phyloP scores from a whole-genome alignment of 1,284 basidiomycete genomes.

The Pyrrhoderma lamaoense region DNA sequence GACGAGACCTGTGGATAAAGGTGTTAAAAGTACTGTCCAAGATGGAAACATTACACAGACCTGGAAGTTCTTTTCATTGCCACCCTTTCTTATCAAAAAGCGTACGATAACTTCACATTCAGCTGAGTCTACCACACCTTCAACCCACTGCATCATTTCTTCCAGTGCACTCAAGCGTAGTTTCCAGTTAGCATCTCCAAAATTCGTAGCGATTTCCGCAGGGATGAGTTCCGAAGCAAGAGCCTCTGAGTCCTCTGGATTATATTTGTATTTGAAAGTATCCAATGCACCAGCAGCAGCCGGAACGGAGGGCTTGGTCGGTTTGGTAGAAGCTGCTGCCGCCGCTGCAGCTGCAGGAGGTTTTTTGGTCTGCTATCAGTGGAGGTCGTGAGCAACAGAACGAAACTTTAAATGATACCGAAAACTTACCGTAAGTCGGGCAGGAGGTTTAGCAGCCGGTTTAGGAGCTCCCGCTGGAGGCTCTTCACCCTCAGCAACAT shows the following conservation, averaged over 20 bases:
- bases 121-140: conserved; percentile 55
- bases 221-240: conserved; percentile 76
- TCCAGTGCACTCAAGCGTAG: conserved; percentile 81
- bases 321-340: conserved; percentile 34
- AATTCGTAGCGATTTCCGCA: conserved; percentile 57
- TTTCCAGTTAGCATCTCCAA: conserved; percentile 93
- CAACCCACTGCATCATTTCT: conserved; percentile 81
- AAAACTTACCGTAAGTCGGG: conserved; percentile 21
- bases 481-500: not conserved
- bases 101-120: conserved; percentile 90
- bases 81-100: conserved; percentile 90
- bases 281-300: conserved; percentile 55
- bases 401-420: not conserved
- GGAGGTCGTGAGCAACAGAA: not conserved
- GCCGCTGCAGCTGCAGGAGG: conserved; percentile 24
- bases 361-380: conserved; percentile 23
- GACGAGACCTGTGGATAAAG: conserved; percentile 66
- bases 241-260: conserved; percentile 87
- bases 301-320: conserved; percentile 44
- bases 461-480: conserved; percentile 10
- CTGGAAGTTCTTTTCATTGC: conserved; percentile 99
- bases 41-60: conserved; percentile 33
- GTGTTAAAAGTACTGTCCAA: not conserved
- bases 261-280: conserved; percentile 86
- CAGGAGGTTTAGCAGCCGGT: conserved; percentile 22